These are phyloP conservation scores for Anisogramma anomala DNA, from an alignment of 2,329 filamentous ascomycete species.

Conservation along the genomic window DNA sequence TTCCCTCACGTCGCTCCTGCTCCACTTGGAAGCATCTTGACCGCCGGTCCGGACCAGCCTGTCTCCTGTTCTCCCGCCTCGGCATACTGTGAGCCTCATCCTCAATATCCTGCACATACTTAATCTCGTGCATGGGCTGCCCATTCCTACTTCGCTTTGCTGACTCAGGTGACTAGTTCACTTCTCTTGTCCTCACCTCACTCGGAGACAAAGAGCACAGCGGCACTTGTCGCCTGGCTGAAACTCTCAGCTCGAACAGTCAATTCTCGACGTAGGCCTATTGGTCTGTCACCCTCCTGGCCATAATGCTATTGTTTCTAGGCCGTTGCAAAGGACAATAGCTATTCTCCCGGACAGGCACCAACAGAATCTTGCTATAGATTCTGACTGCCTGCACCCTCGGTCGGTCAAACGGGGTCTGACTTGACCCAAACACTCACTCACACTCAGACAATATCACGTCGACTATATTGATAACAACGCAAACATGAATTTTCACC, in stretches of 20 bases:
- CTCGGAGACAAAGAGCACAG: slow-evolving; percentile 4
- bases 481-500: slow-evolving; percentile 23
- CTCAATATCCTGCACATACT: slow-evolving; percentile 1
- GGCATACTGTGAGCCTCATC: neutral
- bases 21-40: slow-evolving; percentile 5
- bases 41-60: slow-evolving; percentile 13
- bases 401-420: neutral
- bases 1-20: neutral
- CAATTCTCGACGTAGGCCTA: neutral
- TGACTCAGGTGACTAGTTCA: too few relatives aligned
- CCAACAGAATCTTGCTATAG: slow-evolving; percentile 3
- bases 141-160: neutral
- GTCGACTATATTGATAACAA: neutral
- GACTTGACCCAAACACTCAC: neutral
- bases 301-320: slow-evolving; percentile 13
- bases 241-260: neutral
- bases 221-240: neutral
- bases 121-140: neutral
- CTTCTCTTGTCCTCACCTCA: neutral
- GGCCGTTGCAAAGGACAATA: slow-evolving; percentile 8
- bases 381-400: slow-evolving; percentile 1
- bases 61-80: neutral
- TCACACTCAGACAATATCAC: neutral
- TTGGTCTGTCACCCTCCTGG: neutral
- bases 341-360: slow-evolving; percentile 7